Conservation (phyloP, 495 filamentous ascomycete species). For the Xylaria palmicola region DNA sequence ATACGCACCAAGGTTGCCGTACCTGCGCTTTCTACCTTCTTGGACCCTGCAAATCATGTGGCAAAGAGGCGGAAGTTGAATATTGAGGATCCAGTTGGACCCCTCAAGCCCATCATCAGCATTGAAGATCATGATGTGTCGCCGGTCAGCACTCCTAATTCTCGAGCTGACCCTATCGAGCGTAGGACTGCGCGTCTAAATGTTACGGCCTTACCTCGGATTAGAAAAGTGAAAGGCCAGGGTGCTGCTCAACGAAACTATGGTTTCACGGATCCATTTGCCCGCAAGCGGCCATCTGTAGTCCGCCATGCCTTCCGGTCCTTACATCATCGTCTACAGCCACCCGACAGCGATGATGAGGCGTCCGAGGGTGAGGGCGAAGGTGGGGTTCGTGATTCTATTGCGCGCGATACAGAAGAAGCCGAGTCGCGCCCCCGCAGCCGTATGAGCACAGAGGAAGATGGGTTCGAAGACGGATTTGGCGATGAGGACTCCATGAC, state of each 20-base stretch:
- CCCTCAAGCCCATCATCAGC: conserved; percentile 39
- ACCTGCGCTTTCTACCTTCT: conserved; percentile 75
- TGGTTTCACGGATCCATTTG: conserved; percentile 75
- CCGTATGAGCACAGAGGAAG: conserved; percentile 68
- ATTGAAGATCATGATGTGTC: conserved; percentile 58
- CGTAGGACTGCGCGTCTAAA: conserved; percentile 54
- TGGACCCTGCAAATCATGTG: conserved; percentile 77
- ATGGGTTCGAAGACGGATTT: conserved; percentile 63
- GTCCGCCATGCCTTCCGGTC: conserved; percentile 44
- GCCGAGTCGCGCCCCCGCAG: conserved; percentile 78
- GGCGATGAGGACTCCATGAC: conserved; percentile 58
- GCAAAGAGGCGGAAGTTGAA: conserved; percentile 74
- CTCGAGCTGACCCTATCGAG: conserved; percentile 56
- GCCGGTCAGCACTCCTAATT: conserved; percentile 65
- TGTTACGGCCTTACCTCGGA: conserved; percentile 65
- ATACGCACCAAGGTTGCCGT: conserved; percentile 81
- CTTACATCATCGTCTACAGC: conserved; percentile 53
- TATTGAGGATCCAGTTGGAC: conserved; percentile 66
- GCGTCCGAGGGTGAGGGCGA: conserved; percentile 51
- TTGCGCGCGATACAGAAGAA: conserved; percentile 74
- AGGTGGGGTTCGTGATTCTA: conserved; percentile 47
- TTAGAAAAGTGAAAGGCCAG: conserved; percentile 61
- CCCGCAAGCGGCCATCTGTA: conserved; percentile 60
- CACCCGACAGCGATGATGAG: conserved; percentile 59
- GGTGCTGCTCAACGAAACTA: conserved; percentile 60